Evolutionary conservation across 768 basidiomycete species (phyloP), one percentile per base, ranked within the genome.

Genomic region (Sutorius australiensis): DNA sequence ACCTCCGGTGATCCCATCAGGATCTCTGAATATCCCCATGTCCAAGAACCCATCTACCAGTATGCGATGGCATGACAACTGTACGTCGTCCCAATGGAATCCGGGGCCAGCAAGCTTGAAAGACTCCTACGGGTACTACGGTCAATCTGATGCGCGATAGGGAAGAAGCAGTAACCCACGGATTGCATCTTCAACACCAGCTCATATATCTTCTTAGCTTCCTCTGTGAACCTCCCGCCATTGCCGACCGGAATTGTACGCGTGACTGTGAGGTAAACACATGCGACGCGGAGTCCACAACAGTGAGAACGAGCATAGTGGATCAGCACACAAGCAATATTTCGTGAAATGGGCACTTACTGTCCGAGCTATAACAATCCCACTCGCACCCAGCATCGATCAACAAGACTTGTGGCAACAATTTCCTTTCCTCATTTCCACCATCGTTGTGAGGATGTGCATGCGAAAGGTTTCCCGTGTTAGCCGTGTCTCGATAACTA

Each of bases 321-420:
- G 16, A 46, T 56, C 27, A 19, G 36, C 6, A 19, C 16, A 30
- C 9, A 24, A 32, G 21, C 1, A 38, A 39, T 19, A 38, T n/a
- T 21, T 39, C 12, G 16, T 10, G 14, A 27, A 47, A 32, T 7
- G 9, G 27, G 27, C 13, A 67, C 68, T 74, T 70, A 72, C 86
- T 81, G 66, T 88, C 86, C 0, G 80, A 73, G 3, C 81, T 83
- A 57, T 88, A 86, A 61, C 78, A 78, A 16, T 75, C 65, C 84
- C 83, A 95, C 72, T 98, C 95, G 63, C 94, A 95, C 0, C 95
- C 94, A 1, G 95, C 95, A 61, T 98, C 95, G 56, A 95, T 94
- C 31, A 95, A 80, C 5, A 95, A 76, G 7, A 95, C 87, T 66
- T 89, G 84, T 0, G 86, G 84, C 31, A 72, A 58, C 45, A 86